These are phyloP conservation scores for Lippia alba DNA, from an alignment of 305 asterid species.

Conservation along the genomic window DNA sequence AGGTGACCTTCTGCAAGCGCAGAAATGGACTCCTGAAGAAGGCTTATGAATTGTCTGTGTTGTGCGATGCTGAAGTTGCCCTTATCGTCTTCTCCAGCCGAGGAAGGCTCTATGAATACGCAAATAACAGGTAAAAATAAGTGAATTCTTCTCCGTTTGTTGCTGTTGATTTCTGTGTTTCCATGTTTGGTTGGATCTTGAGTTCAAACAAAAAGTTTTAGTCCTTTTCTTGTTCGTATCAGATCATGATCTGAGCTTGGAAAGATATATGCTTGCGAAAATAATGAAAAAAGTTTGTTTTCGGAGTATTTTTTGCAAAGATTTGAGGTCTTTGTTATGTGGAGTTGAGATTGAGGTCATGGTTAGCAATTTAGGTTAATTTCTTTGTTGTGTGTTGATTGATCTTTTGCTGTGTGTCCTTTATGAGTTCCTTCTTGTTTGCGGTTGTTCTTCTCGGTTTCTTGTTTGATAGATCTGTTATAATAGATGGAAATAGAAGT, in stretches of 20 bases:
- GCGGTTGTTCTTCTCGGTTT: conserved; percentile 21
- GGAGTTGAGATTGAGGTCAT: not conserved
- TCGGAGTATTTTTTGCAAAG: not conserved
- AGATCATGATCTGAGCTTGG: no score
- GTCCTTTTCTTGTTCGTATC: no score
- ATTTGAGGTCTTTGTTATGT: not conserved
- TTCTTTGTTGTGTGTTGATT: conserved; percentile 41
- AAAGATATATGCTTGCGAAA: no score
- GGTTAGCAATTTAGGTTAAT: conserved; percentile 31
- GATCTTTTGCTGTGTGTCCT: conserved; percentile 25
- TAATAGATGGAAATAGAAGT: conserved; percentile 34
- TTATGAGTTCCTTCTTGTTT: conserved; percentile 32
- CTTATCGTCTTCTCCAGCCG: conserved; percentile 82
- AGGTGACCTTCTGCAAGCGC: conserved; percentile 88
- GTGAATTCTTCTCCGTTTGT: not conserved
- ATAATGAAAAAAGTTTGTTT: not conserved
- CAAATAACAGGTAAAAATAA: conserved; percentile 69
- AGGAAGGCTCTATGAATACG: conserved; percentile 84
- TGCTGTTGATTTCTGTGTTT: not conserved
- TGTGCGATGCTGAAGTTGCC: conserved; percentile 90
- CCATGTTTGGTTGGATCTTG: not conserved
- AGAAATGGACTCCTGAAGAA: conserved; percentile 81
- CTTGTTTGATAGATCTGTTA: conserved; percentile 58
- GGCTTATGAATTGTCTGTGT: conserved; percentile 82
- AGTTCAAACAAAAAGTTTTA: no score